Evolutionary conservation across 305 asterid genomes (phyloP).

Genomic region (Fraxinus latifolia): DNA sequence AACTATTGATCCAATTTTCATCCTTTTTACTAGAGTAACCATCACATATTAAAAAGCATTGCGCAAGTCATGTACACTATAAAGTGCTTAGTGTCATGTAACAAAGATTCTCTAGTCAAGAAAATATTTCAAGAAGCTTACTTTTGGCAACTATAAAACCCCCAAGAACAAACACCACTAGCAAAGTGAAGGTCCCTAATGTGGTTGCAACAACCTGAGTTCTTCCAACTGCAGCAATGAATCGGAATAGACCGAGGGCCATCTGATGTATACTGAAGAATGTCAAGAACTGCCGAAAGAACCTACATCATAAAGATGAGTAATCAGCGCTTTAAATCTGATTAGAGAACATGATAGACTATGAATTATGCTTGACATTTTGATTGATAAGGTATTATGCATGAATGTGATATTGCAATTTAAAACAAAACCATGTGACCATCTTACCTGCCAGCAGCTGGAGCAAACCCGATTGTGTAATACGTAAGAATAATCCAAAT

Average conservation of each 20-base stretch:
- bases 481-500: slow-evolving; percentile 50
- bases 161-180: slow-evolving; percentile 44
- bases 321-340: background rate
- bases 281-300: slow-evolving; percentile 43
- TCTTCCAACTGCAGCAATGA: slow-evolving; percentile 48
- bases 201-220: slow-evolving; percentile 45
- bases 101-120: background rate
- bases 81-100: background rate
- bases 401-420: background rate
- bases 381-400: background rate
- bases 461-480: slow-evolving; percentile 56
- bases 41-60: background rate
- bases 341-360: background rate
- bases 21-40: background rate
- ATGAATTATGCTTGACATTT: background rate
- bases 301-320: slow-evolving; percentile 28
- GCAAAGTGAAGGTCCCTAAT: slow-evolving; percentile 46
- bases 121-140: slow-evolving; percentile 14
- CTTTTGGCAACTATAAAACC: slow-evolving; percentile 54
- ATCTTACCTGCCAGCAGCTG: slow-evolving; percentile 41
- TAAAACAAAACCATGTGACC: background rate
- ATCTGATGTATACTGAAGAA: slow-evolving; percentile 45
- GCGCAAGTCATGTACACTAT: background rate
- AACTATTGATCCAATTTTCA: background rate
- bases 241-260: slow-evolving; percentile 48